Base-by-base conservation (phyloP, 2,329 filamentous ascomycete genomes). In the Alternaria viburni region DNA sequence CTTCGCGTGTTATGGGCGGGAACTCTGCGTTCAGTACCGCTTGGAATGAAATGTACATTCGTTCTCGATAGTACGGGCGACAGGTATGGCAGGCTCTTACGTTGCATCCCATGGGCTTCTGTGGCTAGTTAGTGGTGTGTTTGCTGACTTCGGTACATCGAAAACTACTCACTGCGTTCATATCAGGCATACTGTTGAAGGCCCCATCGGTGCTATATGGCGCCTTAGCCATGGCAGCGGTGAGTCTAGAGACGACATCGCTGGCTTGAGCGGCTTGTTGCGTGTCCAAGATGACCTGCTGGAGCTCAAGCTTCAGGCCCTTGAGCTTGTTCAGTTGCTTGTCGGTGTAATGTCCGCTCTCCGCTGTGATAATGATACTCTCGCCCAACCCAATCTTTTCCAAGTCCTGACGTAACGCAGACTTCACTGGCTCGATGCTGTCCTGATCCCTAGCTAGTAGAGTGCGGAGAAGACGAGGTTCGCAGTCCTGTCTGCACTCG, bases 401-500 rank as follows among this genome's bases (percentile, higher is more conserved):
- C 15, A 81, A 67, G 32, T 79, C 71, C 19, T 55, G 54, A 11
- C 75, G 74, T 15, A 77, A 32, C 9, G 45, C 23, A 6, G 76
- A 77, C n/a, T 52, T 61, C 21, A 28, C 36, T 17, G 26, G 23
- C 10, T 63, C 49, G 15, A 51, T 32, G 1, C 41, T 50, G 10
- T 61, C 58, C 3, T 50, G 50, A 7, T 62, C 13, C 10, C 17
- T 25, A 4, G 32, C 30, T 19, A 69, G 17, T 6, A 64, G 52
- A 13, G 60, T 28, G 28, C 57, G 60, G 3, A 69, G 64, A 17
- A 66, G 63, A n/a, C 51, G 50, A 12, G 51, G 19, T 36, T 65
- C 61, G 17, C 55, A 56, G 26, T 93, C 91, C 74, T 92, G 87
- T 12, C 85, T 86, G 77, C 93, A 96, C 62, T 86, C 83, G 77